These are phyloP conservation scores for Aurantiochytrium sp. DNA, from an alignment of 108 stramenopile species.

Conservation along the genomic window DNA sequence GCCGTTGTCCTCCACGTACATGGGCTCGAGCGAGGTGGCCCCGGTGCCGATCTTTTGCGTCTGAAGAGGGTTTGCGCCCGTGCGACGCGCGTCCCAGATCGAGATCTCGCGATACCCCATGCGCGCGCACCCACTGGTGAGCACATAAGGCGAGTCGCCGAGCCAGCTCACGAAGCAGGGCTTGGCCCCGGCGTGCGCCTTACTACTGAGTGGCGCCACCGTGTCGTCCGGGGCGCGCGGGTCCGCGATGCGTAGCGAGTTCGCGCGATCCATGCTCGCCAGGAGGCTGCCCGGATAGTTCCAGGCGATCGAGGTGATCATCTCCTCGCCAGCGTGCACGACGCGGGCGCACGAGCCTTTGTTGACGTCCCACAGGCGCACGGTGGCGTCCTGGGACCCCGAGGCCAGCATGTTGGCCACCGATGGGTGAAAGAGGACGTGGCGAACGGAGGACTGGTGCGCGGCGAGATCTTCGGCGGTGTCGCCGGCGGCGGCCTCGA, in stretches of 20 bases:
- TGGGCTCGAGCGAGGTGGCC: neutral
- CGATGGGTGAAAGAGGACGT: neutral
- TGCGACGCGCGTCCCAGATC: neutral
- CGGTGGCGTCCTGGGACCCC: slow-evolving; percentile 3
- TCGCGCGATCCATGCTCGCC: neutral
- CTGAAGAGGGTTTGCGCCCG: neutral
- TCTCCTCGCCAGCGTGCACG: neutral
- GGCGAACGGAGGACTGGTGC: slow-evolving; percentile 16
- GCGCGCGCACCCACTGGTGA: neutral
- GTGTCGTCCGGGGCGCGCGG: neutral
- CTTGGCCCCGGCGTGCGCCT: neutral
- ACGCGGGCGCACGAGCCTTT: neutral
- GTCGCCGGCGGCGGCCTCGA: too few species aligned
- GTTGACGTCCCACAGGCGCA: slow-evolving; percentile 7
- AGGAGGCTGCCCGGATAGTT: neutral
- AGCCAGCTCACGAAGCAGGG: slow-evolving; percentile 9
- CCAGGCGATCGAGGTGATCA: slow-evolving; percentile 7
- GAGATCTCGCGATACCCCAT: slow-evolving; percentile 9
- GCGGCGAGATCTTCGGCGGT: neutral
- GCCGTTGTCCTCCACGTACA: neutral
- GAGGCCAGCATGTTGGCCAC: neutral
- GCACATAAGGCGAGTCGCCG: neutral
- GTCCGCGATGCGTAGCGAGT: neutral
- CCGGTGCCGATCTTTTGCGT: neutral
- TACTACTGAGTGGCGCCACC: neutral